Conservation (phyloP, 2,329 filamentous ascomycete genomes). For the Colletotrichum sp. region DNA sequence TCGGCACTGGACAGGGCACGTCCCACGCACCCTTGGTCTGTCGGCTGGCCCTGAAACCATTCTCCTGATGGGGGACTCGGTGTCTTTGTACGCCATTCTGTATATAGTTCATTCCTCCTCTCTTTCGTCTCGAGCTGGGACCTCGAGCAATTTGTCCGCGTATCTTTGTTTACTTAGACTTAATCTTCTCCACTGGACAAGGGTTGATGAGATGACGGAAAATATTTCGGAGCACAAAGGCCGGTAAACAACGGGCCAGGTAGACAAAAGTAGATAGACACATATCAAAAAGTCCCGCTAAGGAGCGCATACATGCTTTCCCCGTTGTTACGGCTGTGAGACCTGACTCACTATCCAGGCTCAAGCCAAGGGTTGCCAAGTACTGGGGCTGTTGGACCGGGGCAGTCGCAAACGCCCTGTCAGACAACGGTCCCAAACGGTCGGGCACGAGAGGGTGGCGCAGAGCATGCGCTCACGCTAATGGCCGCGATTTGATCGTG, state of each 20-base stretch:
- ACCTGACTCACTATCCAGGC: constrained; percentile 6
- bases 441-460: not conserved
- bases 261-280: not conserved
- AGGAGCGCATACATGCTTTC: not conserved
- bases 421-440: constrained; percentile 3
- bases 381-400: not conserved
- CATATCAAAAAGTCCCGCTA: not conserved
- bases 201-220: not conserved
- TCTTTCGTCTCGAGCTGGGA: not conserved
- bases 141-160: not conserved
- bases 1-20: not conserved
- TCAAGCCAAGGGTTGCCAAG: not conserved
- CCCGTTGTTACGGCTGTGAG: not conserved
- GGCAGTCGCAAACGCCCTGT: constrained; percentile 3
- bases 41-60: not conserved
- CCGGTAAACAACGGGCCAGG: not conserved
- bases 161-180: not conserved
- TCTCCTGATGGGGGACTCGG: not conserved
- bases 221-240: not conserved
- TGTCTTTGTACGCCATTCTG: not conserved
- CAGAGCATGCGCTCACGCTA: not conserved
- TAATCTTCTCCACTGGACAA: not conserved
- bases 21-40: not conserved
- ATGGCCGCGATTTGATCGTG: not conserved
- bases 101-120: not conserved